Conservation (phyloP, 1,284 basidiomycete species). For the Moniliella sp. region DNA sequence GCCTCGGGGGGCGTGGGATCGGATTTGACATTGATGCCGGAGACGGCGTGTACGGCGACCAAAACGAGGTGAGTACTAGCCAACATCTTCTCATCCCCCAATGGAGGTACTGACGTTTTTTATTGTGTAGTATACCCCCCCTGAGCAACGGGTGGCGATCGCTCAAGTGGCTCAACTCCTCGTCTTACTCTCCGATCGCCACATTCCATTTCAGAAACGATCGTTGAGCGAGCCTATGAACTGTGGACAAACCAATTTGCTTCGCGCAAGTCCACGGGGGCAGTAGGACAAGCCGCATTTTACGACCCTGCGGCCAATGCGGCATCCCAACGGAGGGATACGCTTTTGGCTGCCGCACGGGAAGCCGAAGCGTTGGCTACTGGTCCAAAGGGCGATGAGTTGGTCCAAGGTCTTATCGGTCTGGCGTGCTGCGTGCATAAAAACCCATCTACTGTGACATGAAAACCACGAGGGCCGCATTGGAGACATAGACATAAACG, state of each 20-base stretch:
- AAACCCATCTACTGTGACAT: too few species aligned
- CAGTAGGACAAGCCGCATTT: too few species aligned
- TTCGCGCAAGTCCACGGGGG: too few species aligned
- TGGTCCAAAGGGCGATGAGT: not conserved
- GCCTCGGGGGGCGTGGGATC: constrained; percentile 12
- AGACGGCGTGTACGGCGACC: constrained; percentile 80
- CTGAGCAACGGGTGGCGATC: constrained; percentile 9
- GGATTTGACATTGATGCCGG: constrained; percentile 47
- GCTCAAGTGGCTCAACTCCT: constrained; percentile 17
- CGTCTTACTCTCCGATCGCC: constrained; percentile 7
- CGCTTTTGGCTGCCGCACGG: not conserved
- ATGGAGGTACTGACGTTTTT: too few species aligned
- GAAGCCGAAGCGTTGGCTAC: not conserved
- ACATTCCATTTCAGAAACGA: constrained; percentile 19
- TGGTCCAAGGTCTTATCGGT: not conserved
- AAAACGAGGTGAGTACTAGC: constrained; percentile 61
- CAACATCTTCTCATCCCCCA: not conserved
- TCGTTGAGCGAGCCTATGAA: constrained; percentile 8
- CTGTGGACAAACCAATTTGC: constrained; percentile 7
- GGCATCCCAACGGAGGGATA: too few species aligned
- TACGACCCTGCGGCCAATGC: too few species aligned
- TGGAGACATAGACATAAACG: too few species aligned
- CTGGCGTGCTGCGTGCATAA: too few species aligned
- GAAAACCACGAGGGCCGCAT: too few species aligned
- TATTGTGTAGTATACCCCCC: too few species aligned